Conservation (phyloP, 371 early-diverging fungal species). For the Lichtheimia corymbifera region DNA sequence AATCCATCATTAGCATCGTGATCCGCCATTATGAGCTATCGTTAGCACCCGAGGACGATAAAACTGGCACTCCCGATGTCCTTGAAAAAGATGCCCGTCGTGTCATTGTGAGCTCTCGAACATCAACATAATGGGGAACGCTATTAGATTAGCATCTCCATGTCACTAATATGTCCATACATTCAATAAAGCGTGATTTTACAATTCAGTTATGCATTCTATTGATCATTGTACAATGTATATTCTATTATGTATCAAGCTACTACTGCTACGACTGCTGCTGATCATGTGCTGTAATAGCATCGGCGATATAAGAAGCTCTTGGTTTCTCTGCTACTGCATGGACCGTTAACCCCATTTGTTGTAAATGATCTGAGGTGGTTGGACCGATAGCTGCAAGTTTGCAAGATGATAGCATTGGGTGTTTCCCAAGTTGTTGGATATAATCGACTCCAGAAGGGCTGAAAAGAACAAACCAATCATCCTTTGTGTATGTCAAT, state of each 20-base stretch:
- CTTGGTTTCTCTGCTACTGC: slow-evolving; percentile 47
- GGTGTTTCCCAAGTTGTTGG: slow-evolving; percentile 1
- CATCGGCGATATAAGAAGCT: slow-evolving; percentile 31
- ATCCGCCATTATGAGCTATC: slow-evolving; percentile 11
- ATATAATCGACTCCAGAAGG: slow-evolving; percentile 58
- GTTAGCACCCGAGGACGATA: background rate
- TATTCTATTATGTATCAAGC: no score
- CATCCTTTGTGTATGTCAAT: background rate
- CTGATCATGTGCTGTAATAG: slow-evolving; percentile 24
- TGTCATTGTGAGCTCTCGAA: no score
- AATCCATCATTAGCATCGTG: slow-evolving; percentile 14
- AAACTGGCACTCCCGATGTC: no score
- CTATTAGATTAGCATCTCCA: no score
- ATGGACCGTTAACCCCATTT: slow-evolving; percentile 19
- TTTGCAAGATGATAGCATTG: slow-evolving; percentile 6
- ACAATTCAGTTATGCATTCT: background rate
- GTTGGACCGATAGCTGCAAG: slow-evolving; percentile 60
- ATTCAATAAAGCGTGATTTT: background rate
- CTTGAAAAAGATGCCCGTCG: no score
- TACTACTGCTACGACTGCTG: no score
- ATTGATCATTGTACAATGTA: no score
- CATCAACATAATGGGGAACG: no score
- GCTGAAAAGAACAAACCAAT: slow-evolving; percentile 63
- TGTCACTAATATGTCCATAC: no score
- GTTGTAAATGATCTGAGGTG: slow-evolving; percentile 37